Evolutionary conservation across 1,139 yeast species (phyloP).

Genomic region (Magnusiomyces suaveolens): DNA sequence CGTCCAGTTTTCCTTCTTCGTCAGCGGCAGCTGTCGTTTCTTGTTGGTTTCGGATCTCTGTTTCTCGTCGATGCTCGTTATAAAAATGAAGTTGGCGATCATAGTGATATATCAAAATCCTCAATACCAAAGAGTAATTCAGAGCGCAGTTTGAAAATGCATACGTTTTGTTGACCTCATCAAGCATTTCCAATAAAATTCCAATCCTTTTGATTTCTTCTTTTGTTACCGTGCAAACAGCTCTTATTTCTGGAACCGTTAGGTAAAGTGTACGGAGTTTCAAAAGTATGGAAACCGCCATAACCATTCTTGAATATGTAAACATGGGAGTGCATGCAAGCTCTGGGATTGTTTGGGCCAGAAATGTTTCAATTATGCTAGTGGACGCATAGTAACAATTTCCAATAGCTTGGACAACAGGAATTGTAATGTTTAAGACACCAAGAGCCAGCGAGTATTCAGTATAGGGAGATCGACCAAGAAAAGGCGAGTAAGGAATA

Average conservation of each 20-base stretch:
- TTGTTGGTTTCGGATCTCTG: background rate
- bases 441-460: slow-evolving; percentile 29
- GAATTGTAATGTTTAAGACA: slow-evolving; percentile 18
- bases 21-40: background rate
- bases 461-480: slow-evolving; percentile 33
- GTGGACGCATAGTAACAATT: slow-evolving; percentile 21
- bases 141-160: slow-evolving; percentile 25
- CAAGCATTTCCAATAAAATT: slow-evolving; percentile 33
- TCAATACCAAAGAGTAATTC: slow-evolving; percentile 24
- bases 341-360: slow-evolving; percentile 14
- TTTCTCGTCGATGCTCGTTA: background rate
- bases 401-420: slow-evolving; percentile 19
- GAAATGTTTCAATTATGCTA: slow-evolving; percentile 18
- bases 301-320: slow-evolving; percentile 54
- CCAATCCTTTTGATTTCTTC: slow-evolving; percentile 40
- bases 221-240: slow-evolving; percentile 36
- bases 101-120: slow-evolving; percentile 24
- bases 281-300: slow-evolving; percentile 57
- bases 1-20: slow-evolving; percentile 1
- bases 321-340: slow-evolving; percentile 53
- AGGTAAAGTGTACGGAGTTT: slow-evolving; percentile 49
- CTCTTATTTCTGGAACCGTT: slow-evolving; percentile 39
- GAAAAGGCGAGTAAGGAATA: slow-evolving; percentile 19
- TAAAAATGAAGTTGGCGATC: slow-evolving; percentile 21
- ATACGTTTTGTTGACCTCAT: slow-evolving; percentile 18